Evolutionary conservation across 495 filamentous ascomycete genomes (phyloP).

Genomic region (Penicillium roqueforti): DNA sequence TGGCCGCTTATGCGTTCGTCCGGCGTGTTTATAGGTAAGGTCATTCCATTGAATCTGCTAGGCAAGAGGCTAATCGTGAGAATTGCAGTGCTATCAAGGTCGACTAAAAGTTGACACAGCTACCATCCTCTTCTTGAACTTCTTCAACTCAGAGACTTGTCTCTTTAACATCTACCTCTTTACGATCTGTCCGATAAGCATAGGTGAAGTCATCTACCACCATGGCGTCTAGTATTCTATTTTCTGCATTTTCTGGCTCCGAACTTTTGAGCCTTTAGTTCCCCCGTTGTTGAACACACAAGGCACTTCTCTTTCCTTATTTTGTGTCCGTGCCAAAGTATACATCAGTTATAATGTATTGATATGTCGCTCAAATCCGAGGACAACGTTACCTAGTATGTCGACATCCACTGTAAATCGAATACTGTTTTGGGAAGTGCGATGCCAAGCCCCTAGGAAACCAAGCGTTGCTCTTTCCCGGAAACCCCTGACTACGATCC

Average conservation of each 20-base stretch:
- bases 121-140: not conserved
- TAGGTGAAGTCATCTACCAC: slow-evolving; percentile 20
- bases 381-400: not conserved
- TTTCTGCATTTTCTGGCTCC: slow-evolving; percentile 14
- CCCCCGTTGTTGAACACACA: not conserved
- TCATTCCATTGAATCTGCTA: slow-evolving; percentile 1
- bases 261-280: not conserved
- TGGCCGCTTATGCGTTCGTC: slow-evolving; percentile 85
- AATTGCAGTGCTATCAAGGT: slow-evolving; percentile 38
- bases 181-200: slow-evolving; percentile 23
- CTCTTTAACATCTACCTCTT: slow-evolving; percentile 9
- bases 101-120: slow-evolving; percentile 22
- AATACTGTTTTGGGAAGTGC: no score
- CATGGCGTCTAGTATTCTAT: slow-evolving; percentile 24
- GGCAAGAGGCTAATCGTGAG: not conserved
- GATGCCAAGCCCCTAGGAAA: no score
- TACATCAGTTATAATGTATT: not conserved
- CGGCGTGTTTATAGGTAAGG: slow-evolving; percentile 80
- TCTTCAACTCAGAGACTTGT: slow-evolving; percentile 9
- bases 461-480: no score
- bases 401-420: not conserved
- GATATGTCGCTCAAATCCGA: not conserved
- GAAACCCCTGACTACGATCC: no score
- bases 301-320: not conserved
- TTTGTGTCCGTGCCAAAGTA: not conserved